A percentile compares a stretch with the other conserved stretches of the same genome.
These are phyloP conservation scores for Lepidium campestre DNA, from an alignment of 441 rosid species.

Conservation along the genomic window DNA sequence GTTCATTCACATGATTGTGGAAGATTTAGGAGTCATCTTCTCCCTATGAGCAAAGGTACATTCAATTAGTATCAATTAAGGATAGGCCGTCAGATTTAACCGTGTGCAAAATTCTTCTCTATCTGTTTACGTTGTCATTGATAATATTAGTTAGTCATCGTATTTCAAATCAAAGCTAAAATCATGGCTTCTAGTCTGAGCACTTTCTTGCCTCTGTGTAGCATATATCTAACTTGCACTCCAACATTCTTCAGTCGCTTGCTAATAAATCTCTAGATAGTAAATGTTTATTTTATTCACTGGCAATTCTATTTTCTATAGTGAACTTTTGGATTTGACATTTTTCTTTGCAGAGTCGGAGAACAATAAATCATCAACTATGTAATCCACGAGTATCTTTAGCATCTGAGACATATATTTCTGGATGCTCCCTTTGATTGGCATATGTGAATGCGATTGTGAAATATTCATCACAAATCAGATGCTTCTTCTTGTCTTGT, in stretches of 20 bases:
- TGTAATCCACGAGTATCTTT: not conserved
- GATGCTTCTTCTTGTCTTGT: not conserved
- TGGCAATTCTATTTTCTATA: not conserved
- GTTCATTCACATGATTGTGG: constrained; percentile 37
- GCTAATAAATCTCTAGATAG: not conserved
- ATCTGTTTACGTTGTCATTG: not conserved
- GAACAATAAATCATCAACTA: constrained; percentile 5
- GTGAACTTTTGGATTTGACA: not conserved
- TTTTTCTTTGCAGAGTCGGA: not conserved
- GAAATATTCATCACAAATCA: not conserved
- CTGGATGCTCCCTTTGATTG: not conserved
- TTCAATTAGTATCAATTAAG: not conserved
- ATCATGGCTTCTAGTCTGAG: not conserved
- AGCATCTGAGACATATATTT: not conserved
- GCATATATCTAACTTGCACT: not conserved
- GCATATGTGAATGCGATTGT: not conserved
- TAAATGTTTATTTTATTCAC: not conserved
- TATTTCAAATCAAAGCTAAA: not conserved
- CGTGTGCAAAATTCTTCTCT: not conserved
- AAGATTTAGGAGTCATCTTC: constrained; percentile 37
- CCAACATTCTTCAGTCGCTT: not conserved
- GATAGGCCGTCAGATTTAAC: not conserved
- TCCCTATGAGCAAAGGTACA: constrained; percentile 45
- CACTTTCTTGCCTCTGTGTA: not conserved
- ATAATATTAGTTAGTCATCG: not conserved